Evolutionary conservation across 1,139 yeast genomes (phyloP).

Genomic region (Scheffersomyces segobiensis): DNA sequence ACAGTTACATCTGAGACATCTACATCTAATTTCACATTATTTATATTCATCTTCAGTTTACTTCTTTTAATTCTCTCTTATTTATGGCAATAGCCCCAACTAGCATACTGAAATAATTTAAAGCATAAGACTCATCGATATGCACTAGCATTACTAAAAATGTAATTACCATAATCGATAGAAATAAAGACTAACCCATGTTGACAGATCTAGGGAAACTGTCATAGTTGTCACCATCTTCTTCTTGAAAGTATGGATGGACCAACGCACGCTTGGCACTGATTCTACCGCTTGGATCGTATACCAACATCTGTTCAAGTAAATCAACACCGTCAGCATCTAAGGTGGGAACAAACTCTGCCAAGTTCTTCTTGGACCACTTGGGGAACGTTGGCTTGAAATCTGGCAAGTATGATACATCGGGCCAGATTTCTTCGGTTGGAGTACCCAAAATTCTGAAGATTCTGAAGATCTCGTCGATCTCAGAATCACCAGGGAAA

Average conservation of each 20-base stretch:
- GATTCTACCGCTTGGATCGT: constrained; percentile 92
- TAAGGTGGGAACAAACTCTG: constrained; percentile 73
- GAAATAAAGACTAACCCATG: constrained; percentile 30
- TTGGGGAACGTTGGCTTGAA: constrained; percentile 95
- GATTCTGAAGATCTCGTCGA: constrained; percentile 94
- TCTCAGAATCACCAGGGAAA: constrained; percentile 97
- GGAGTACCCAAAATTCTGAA: constrained; percentile 95
- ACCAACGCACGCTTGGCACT: constrained; percentile 90
- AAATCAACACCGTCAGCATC: constrained; percentile 84
- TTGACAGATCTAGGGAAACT: constrained; percentile 37
- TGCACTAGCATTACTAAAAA: neutral
- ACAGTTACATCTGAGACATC: neutral
- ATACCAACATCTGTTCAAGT: constrained; percentile 74
- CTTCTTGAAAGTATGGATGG: constrained; percentile 85
- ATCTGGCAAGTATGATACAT: constrained; percentile 90
- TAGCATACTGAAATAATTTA: neutral
- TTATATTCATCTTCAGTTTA: neutral
- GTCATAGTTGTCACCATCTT: constrained; percentile 31
- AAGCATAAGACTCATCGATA: neutral
- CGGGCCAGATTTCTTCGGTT: constrained; percentile 93
- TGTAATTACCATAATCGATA: neutral
- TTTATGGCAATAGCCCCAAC: neutral
- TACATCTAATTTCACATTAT: neutral
- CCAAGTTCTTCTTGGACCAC: constrained; percentile 78
- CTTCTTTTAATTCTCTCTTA: neutral